Conservation (phyloP, 129 eudicot genomes). For the Tagetes erecta region DNA sequence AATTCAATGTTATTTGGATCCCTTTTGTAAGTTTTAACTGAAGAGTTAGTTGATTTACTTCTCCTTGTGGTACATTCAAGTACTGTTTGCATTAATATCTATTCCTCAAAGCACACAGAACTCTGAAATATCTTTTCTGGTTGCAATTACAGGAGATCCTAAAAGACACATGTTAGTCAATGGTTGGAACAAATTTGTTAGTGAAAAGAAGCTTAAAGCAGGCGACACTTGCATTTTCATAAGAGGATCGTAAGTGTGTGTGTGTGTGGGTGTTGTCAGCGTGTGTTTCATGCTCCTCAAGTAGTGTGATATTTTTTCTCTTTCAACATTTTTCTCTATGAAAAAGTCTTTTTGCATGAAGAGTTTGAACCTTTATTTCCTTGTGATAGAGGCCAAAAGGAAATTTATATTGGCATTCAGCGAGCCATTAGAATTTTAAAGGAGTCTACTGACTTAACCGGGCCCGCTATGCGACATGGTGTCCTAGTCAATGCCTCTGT, state of each 20-base stretch:
- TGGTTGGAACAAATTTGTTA: conserved; percentile 37
- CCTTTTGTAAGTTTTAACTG: background rate
- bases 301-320: background rate
- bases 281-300: background rate
- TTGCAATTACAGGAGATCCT: conserved; percentile 26
- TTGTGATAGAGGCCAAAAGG: conserved; percentile 18
- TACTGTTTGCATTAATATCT: background rate
- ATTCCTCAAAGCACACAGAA: background rate
- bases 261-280: background rate
- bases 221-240: conserved; percentile 37
- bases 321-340: background rate
- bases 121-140: background rate
- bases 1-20: background rate
- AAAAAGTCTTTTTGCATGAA: background rate
- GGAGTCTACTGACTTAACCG: background rate
- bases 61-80: background rate
- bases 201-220: conserved; percentile 26
- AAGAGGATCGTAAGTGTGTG: conserved; percentile 7
- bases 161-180: conserved; percentile 29
- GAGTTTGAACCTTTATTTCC: conserved; percentile 1
- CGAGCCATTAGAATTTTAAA: conserved; percentile 9
- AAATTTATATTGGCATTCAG: conserved; percentile 9
- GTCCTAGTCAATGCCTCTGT: background rate
- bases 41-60: background rate
- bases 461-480: conserved; percentile 17